Percentiles rank a stretch among this genome's conserved stretches.
These are phyloP conservation scores for Talaromyces albobiverticillius DNA, from an alignment of 2,329 filamentous ascomycete species.

Conservation along the genomic window DNA sequence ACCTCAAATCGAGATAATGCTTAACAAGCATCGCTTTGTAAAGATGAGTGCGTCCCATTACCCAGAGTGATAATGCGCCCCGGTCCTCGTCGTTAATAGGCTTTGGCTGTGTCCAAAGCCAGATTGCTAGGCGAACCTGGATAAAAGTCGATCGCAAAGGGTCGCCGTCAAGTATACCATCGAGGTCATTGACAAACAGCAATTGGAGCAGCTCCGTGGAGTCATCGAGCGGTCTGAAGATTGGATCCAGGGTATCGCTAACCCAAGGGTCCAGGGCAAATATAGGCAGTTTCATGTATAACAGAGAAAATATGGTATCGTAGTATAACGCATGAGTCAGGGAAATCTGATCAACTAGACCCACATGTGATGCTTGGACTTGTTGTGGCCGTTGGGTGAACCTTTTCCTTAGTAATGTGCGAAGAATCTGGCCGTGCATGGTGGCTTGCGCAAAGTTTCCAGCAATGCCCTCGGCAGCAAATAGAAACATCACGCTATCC, in stretches of 20 bases:
- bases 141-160: neutral
- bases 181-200: neutral
- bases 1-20: conserved; percentile 1
- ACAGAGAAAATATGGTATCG: neutral
- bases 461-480: neutral
- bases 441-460: neutral
- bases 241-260: neutral
- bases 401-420: neutral
- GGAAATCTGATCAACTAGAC: neutral
- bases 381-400: neutral
- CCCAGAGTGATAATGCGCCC: neutral
- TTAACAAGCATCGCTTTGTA: conserved; percentile 3
- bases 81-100: conserved; percentile 1
- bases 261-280: conserved; percentile 1
- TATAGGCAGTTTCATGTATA: neutral
- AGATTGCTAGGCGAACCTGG: neutral
- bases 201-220: neutral
- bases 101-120: conserved; percentile 1
- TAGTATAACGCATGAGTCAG: conserved; percentile 4
- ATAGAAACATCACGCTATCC: conserved; percentile 5
- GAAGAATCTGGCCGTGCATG: neutral
- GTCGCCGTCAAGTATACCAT: neutral
- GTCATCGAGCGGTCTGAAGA: neutral
- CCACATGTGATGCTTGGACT: neutral
- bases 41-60: neutral